Conservation (phyloP, 768 basidiomycete species). For the Nidularia sp. region DNA sequence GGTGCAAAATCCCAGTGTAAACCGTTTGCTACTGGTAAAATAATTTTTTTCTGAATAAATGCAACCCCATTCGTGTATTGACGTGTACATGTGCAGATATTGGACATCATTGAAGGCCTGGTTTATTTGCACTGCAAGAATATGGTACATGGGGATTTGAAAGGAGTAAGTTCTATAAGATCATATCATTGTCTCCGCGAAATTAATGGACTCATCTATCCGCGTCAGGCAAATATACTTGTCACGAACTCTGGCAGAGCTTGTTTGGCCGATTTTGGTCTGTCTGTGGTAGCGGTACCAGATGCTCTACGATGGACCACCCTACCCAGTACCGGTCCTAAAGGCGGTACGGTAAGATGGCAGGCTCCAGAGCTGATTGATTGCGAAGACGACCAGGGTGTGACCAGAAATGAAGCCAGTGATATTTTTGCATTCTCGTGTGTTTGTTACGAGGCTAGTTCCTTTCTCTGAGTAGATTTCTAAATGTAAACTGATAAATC, state of each 20-base stretch:
- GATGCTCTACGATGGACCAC: constrained; percentile 11
- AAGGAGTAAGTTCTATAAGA: constrained; percentile 14
- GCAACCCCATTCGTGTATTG: neutral
- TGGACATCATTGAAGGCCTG: constrained; percentile 20
- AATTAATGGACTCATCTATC: neutral
- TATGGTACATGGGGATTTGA: constrained; percentile 27
- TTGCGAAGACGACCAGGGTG: neutral
- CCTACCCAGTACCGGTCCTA: constrained; percentile 3
- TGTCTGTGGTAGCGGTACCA: constrained; percentile 15
- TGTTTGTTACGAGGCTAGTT: constrained; percentile 20
- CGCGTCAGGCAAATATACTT: constrained; percentile 17
- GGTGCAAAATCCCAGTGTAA: constrained; percentile 10
- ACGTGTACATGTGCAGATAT: constrained; percentile 6
- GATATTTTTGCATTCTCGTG: constrained; percentile 23
- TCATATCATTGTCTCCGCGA: neutral
- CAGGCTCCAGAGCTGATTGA: constrained; percentile 19
- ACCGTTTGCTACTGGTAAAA: constrained; percentile 26
- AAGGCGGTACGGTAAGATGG: constrained; percentile 18
- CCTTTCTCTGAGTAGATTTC: neutral
- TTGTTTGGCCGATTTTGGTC: constrained; percentile 21
- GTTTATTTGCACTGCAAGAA: constrained; percentile 18
- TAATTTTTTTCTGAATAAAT: neutral
- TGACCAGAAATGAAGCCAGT: constrained; percentile 10
- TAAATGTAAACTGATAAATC: neutral
- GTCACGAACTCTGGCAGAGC: constrained; percentile 15